phyloP scores from a whole-genome alignment of 352 stramenopile genomes.

The Phytophthora fragariaefolia region DNA sequence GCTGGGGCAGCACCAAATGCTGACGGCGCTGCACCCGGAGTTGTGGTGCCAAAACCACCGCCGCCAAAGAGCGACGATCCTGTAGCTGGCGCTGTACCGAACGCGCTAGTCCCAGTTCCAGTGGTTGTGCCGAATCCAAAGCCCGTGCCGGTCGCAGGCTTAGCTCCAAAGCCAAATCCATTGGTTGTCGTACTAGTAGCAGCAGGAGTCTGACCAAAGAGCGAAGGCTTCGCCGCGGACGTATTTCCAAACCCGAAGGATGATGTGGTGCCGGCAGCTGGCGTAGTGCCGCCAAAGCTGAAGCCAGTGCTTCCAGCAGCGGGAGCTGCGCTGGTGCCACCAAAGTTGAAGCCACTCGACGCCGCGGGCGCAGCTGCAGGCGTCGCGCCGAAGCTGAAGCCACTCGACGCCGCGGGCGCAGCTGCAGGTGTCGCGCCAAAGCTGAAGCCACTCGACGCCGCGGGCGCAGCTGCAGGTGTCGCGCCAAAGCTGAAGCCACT shows the following conservation, averaged over 20 bases:
- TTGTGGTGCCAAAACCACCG: slow-evolving; percentile 44
- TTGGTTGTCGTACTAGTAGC: slow-evolving; percentile 31
- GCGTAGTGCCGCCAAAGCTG: slow-evolving; percentile 45
- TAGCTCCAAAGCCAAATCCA: slow-evolving; percentile 45
- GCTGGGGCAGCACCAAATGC: slow-evolving; percentile 40
- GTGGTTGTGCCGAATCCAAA: slow-evolving; percentile 36
- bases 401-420: slow-evolving; percentile 32
- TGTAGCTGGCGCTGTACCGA: slow-evolving; percentile 39
- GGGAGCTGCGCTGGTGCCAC: slow-evolving; percentile 23
- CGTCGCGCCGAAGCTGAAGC: slow-evolving; percentile 36
- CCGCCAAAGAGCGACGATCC: slow-evolving; percentile 42
- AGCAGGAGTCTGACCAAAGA: slow-evolving; percentile 54
- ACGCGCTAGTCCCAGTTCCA: slow-evolving; percentile 31
- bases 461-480: too few species aligned
- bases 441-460: slow-evolving; percentile 14
- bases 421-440: not conserved
- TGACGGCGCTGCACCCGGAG: slow-evolving; percentile 21
- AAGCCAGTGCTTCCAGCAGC: slow-evolving; percentile 38
- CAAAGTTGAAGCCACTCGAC: slow-evolving; percentile 40
- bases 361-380: slow-evolving; percentile 19
- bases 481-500: slow-evolving; percentile 45
- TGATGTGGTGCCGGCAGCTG: slow-evolving; percentile 29
- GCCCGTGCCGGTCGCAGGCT: slow-evolving; percentile 22
- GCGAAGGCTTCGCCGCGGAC: slow-evolving; percentile 48
- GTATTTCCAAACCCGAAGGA: slow-evolving; percentile 45